Evolutionary conservation across 1,284 basidiomycete genomes (phyloP).

Genomic region (Sanguinoderma infundibulare): DNA sequence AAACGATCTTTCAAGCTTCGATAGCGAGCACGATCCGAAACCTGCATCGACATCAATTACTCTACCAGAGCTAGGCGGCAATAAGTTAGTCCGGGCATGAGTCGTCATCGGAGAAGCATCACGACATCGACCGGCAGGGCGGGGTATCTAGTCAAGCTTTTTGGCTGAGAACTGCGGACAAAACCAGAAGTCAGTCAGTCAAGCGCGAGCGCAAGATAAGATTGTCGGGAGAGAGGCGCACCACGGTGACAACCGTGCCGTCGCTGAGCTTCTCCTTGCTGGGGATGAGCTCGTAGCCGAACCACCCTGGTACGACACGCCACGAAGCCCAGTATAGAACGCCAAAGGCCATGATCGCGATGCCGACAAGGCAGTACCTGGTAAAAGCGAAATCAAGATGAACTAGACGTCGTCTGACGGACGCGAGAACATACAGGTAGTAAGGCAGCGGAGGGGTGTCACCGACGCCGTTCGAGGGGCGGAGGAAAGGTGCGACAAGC

Average conservation of each 20-base stretch:
- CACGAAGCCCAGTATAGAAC: slow-evolving; percentile 60
- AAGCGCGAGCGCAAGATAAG: too few relatives aligned
- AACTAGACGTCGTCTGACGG: not conserved
- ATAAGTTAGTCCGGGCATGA: too few relatives aligned
- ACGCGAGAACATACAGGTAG: slow-evolving; percentile 47
- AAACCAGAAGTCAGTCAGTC: not conserved
- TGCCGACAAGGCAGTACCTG: slow-evolving; percentile 61
- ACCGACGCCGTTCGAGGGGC: slow-evolving; percentile 55
- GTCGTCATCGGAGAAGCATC: too few relatives aligned
- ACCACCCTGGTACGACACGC: slow-evolving; percentile 54
- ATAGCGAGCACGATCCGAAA: too few relatives aligned
- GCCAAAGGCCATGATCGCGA: slow-evolving; percentile 50
- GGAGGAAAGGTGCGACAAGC: slow-evolving; percentile 59
- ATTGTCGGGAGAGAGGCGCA: slow-evolving; percentile 36
- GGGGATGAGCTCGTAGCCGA: slow-evolving; percentile 53
- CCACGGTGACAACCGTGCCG: slow-evolving; percentile 59
- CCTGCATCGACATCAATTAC: too few relatives aligned
- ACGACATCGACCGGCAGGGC: too few relatives aligned
- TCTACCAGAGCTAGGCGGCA: too few relatives aligned
- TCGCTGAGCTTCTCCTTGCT: slow-evolving; percentile 53
- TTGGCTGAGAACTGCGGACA: slow-evolving; percentile 20
- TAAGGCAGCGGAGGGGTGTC: slow-evolving; percentile 65
- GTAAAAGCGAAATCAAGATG: not conserved
- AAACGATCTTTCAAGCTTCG: too few relatives aligned
- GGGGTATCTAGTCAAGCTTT: slow-evolving; percentile 20